Conservation (phyloP, 768 basidiomycete genomes). For the Paxillus rubicundulus region DNA sequence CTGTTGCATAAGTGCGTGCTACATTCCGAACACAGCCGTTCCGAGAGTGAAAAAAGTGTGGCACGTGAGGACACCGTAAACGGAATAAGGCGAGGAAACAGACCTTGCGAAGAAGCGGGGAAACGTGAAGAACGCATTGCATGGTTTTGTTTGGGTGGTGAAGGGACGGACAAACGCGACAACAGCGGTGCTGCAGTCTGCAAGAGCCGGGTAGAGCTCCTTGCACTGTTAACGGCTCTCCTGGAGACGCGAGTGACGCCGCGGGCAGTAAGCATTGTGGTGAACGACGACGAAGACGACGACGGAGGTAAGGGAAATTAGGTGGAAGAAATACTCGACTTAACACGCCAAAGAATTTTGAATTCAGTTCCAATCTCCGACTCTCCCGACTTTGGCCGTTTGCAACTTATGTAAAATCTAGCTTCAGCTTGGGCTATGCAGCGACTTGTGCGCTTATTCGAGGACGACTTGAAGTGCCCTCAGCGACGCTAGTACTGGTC, state of each 20-base stretch:
- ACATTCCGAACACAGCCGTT: constrained; percentile 9
- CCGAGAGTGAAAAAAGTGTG: neutral
- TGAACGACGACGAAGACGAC: constrained; percentile 35
- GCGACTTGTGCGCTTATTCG: no score
- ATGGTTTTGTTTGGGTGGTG: constrained; percentile 44
- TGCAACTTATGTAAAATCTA: constrained; percentile 20
- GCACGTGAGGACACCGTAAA: constrained; percentile 2
- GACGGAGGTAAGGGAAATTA: constrained; percentile 14
- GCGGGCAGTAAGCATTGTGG: constrained; percentile 80
- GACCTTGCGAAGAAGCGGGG: constrained; percentile 53
- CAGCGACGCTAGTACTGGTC: no score
- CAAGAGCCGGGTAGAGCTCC: constrained; percentile 77
- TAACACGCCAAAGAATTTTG: constrained; percentile 18
- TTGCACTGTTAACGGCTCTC: constrained; percentile 74
- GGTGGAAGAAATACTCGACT: constrained; percentile 33
- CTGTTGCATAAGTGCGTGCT: constrained; percentile 91
- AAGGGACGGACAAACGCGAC: constrained; percentile 49
- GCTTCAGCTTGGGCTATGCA: no score
- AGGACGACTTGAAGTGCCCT: no score
- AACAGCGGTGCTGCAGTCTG: constrained; percentile 65
- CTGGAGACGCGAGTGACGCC: constrained; percentile 85
- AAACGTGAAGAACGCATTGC: constrained; percentile 48
- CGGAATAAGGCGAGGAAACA: constrained; percentile 24
- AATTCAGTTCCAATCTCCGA: constrained; percentile 30
- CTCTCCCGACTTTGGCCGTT: constrained; percentile 29